These are phyloP conservation scores for Guillardia theta DNA, from an alignment of 78 protist genomes.

Conservation along the genomic window DNA sequence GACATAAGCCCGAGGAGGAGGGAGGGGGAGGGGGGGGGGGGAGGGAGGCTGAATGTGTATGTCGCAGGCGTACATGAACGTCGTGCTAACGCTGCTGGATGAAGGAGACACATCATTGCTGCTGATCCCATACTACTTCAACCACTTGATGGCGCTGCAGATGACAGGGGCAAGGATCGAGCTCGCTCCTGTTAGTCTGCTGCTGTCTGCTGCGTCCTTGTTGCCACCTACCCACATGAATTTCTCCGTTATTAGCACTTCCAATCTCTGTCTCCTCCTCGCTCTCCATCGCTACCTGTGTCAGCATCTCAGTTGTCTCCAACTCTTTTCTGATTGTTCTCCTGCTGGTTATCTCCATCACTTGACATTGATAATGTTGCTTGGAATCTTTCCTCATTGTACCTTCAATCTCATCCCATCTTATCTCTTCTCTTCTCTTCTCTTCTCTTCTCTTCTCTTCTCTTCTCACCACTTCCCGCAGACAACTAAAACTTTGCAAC, in stretches of 20 bases:
- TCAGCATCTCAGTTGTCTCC: too few relatives aligned
- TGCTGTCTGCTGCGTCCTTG: too few relatives aligned
- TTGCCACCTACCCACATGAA: too few relatives aligned
- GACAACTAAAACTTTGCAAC: neutral
- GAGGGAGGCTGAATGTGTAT: neutral
- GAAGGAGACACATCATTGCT: neutral
- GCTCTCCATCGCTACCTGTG: too few relatives aligned
- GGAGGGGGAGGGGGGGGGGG: too few relatives aligned
- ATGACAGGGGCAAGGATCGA: neutral
- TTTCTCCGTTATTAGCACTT: too few relatives aligned
- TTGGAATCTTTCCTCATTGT: neutral
- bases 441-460: neutral
- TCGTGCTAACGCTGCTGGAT: conserved; percentile 32
- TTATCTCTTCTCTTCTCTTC: neutral
- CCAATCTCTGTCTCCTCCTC: too few relatives aligned
- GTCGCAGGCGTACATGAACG: neutral
- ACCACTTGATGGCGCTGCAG: conserved; percentile 45
- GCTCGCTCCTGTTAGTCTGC: neutral
- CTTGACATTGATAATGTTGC: too few relatives aligned
- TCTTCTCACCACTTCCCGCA: neutral
- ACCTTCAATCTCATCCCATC: neutral
- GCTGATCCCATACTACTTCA: conserved; percentile 31
- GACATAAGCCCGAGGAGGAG: too few relatives aligned
- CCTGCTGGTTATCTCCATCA: too few relatives aligned
- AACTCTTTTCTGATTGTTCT: too few relatives aligned